These are phyloP conservation scores for Aspergillus coremiiformis DNA, from an alignment of 495 filamentous ascomycete genomes.

Conservation along the genomic window DNA sequence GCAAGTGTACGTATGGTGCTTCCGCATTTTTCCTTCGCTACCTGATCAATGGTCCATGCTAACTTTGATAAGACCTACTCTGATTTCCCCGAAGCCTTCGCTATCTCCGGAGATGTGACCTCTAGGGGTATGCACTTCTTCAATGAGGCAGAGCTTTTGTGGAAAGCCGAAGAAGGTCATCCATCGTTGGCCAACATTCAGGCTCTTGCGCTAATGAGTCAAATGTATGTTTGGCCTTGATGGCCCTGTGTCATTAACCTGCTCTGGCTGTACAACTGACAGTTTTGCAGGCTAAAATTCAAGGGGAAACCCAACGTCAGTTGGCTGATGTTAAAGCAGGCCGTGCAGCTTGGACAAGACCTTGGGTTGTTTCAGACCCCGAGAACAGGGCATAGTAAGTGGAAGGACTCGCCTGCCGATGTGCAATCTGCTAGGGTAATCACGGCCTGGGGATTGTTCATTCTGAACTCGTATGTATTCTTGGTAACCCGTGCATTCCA, in stretches of 20 bases:
- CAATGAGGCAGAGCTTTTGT: conserved; percentile 28
- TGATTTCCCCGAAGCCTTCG: conserved; percentile 43
- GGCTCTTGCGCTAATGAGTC: conserved; percentile 30
- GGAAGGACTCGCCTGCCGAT: conserved; percentile 11
- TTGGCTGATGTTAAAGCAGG: conserved; percentile 33
- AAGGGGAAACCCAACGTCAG: conserved; percentile 25
- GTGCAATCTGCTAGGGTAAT: conserved; percentile 20
- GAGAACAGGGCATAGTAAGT: conserved; percentile 1
- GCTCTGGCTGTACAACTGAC: conserved; percentile 9
- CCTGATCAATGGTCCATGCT: background rate
- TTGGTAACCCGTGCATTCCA: background rate
- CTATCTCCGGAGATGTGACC: conserved; percentile 17
- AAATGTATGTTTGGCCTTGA: conserved; percentile 24
- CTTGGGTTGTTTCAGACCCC: conserved; percentile 24
- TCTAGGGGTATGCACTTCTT: conserved; percentile 30
- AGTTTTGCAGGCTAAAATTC: conserved; percentile 22
- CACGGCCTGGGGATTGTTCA: conserved; percentile 33
- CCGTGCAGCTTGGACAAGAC: conserved; percentile 28
- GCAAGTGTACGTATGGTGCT: conserved; percentile 27
- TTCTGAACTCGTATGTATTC: conserved; percentile 23
- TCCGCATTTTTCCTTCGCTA: background rate
- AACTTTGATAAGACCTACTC: conserved; percentile 29
- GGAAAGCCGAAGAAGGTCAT: conserved; percentile 29
- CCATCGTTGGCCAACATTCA: conserved; percentile 30
- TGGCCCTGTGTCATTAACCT: background rate